A percentile compares a stretch with the other conserved stretches of the same genome.
Conservation (phyloP, 805 yeast genomes). For the Pichia occidentalis region DNA sequence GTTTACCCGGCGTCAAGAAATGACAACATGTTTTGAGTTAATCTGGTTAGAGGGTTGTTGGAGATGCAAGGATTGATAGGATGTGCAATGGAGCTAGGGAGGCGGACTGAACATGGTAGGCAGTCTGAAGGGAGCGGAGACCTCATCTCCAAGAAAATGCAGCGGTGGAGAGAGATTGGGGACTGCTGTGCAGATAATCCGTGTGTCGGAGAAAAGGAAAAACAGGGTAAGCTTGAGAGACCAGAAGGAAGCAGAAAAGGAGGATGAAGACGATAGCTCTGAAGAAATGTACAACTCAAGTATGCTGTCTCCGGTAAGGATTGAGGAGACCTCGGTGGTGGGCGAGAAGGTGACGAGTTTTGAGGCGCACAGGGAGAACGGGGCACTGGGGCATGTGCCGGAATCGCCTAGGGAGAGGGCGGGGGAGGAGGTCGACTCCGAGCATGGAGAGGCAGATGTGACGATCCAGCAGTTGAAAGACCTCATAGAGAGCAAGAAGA, state of each 20-base stretch:
- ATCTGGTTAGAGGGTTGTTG: too few species aligned
- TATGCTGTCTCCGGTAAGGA: neutral
- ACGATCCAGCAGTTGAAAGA: constrained; percentile 23
- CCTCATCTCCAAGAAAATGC: constrained; percentile 5
- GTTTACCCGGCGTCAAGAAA: neutral
- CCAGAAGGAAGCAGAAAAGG: too few species aligned
- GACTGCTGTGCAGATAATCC: too few species aligned
- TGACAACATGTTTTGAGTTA: too few species aligned
- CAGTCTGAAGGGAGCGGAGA: too few species aligned
- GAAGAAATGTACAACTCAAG: neutral
- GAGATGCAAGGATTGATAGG: too few species aligned
- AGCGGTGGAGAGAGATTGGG: too few species aligned
- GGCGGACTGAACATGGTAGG: too few species aligned
- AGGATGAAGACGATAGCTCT: too few species aligned
- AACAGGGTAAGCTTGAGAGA: neutral
- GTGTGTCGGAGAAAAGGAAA: neutral
- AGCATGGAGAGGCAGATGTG: constrained; percentile 11
- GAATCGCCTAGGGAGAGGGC: neutral
- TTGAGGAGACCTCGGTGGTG: neutral
- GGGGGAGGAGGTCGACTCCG: neutral
- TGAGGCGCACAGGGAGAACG: neutral
- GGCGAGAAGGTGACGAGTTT: constrained; percentile 7
- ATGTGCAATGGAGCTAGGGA: too few species aligned
- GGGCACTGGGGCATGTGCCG: neutral
- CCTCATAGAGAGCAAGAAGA: constrained; percentile 19